phyloP scores from a whole-genome alignment of 345 rosid species.

The Corymbia maculata region DNA sequence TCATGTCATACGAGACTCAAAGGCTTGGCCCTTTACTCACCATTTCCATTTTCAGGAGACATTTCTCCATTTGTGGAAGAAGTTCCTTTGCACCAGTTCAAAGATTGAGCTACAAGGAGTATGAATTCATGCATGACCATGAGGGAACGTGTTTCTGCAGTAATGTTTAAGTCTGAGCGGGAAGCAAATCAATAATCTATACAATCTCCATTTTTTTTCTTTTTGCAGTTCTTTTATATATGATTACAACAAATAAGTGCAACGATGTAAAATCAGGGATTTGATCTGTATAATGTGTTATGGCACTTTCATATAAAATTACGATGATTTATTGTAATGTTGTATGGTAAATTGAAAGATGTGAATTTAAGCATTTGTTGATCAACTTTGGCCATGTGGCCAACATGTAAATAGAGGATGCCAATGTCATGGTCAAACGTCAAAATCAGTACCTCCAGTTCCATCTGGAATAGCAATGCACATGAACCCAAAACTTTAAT shows the following conservation, averaged over 20 bases:
- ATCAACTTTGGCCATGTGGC: neutral
- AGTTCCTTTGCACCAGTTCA: neutral
- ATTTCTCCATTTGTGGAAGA: neutral
- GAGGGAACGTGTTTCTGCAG: neutral
- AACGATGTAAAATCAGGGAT: neutral
- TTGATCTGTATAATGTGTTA: neutral
- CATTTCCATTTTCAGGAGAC: neutral
- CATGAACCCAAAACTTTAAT: neutral
- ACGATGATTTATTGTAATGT: neutral
- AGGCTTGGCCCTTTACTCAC: neutral
- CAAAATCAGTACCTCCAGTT: neutral
- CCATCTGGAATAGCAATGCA: neutral
- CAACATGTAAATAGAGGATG: neutral
- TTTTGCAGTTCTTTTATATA: neutral
- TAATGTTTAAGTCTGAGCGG: neutral
- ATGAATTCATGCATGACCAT: neutral
- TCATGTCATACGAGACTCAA: neutral
- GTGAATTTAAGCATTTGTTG: neutral
- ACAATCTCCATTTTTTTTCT: neutral
- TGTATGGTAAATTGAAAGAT: neutral
- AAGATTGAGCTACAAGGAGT: neutral
- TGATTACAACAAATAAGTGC: neutral
- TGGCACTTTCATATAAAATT: neutral
- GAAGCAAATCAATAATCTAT: neutral
- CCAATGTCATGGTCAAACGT: neutral